Evolutionary conservation across 495 filamentous ascomycete species (phyloP).

Genomic region (Terfezia boudieri): DNA sequence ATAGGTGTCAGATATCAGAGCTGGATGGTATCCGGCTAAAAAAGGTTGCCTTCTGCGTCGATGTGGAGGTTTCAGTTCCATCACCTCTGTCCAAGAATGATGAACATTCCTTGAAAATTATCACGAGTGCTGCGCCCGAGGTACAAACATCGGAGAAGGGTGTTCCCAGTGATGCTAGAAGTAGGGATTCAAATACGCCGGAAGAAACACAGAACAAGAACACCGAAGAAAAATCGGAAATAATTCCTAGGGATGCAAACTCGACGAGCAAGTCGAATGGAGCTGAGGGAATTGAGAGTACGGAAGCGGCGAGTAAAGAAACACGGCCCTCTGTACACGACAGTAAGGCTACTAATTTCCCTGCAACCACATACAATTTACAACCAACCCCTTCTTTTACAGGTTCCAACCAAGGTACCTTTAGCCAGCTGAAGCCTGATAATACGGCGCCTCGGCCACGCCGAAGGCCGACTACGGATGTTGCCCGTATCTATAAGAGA

Average conservation of each 20-base stretch:
- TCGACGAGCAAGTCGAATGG: constrained; percentile 26
- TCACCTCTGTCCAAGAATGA: constrained; percentile 3
- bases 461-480: constrained; percentile 65
- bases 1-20: constrained; percentile 57
- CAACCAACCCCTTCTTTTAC: neutral
- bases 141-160: constrained; percentile 6
- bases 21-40: constrained; percentile 60
- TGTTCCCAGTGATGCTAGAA: too few relatives aligned
- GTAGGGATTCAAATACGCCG: constrained; percentile 4
- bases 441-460: constrained; percentile 29
- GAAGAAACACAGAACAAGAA: constrained; percentile 8
- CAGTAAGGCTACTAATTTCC: too few relatives aligned
- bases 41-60: constrained; percentile 82
- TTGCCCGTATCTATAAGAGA: constrained; percentile 74
- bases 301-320: constrained; percentile 30
- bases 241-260: neutral
- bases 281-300: constrained; percentile 39
- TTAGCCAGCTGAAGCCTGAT: constrained; percentile 3
- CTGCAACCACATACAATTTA: neutral
- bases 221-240: neutral
- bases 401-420: neutral
- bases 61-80: constrained; percentile 68
- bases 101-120: constrained; percentile 6
- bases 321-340: neutral
- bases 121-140: constrained; percentile 8